Evolutionary conservation across 768 basidiomycete species (phyloP).

Genomic region (Omphalotus guepiniiformis): DNA sequence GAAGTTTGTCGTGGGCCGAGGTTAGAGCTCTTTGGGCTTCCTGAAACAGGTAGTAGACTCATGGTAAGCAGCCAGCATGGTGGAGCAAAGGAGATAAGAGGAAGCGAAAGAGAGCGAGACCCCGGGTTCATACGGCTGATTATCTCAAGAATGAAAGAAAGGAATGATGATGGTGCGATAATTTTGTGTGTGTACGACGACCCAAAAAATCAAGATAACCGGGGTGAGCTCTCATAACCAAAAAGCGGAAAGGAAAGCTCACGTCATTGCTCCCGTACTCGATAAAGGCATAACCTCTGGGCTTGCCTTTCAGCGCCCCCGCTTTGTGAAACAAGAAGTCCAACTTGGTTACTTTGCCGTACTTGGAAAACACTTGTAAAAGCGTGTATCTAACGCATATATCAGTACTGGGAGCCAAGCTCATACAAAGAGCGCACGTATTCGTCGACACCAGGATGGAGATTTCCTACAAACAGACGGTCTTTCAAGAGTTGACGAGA

Average conservation of each 20-base stretch:
- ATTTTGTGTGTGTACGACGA: slow-evolving; percentile 14
- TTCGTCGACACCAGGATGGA: slow-evolving; percentile 87
- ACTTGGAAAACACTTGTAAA: slow-evolving; percentile 86
- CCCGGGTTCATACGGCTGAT: not conserved
- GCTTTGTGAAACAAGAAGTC: slow-evolving; percentile 96
- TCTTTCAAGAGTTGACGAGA: slow-evolving; percentile 50
- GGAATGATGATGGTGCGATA: slow-evolving; percentile 12
- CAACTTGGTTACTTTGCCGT: slow-evolving; percentile 87
- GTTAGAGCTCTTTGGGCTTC: slow-evolving; percentile 79
- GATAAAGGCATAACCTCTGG: slow-evolving; percentile 92
- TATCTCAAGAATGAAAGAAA: not conserved
- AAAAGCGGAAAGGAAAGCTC: slow-evolving; percentile 28
- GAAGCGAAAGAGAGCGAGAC: slow-evolving; percentile 4
- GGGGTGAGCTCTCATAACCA: slow-evolving; percentile 39
- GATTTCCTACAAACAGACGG: slow-evolving; percentile 86
- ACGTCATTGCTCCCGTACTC: slow-evolving; percentile 81
- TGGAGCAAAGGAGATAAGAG: no score
- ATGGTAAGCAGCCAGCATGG: no score
- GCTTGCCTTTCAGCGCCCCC: slow-evolving; percentile 85
- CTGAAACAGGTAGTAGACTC: slow-evolving; percentile 35
- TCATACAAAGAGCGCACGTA: slow-evolving; percentile 28
- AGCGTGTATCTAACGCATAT: slow-evolving; percentile 66
- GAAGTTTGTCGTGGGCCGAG: slow-evolving; percentile 68
- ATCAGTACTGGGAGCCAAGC: not conserved
- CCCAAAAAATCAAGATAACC: slow-evolving; percentile 30